A percentile compares a stretch with the other conserved stretches of the same genome.
phyloP scores from a whole-genome alignment of 106 monocot genomes.

The Chionographis japonica region DNA sequence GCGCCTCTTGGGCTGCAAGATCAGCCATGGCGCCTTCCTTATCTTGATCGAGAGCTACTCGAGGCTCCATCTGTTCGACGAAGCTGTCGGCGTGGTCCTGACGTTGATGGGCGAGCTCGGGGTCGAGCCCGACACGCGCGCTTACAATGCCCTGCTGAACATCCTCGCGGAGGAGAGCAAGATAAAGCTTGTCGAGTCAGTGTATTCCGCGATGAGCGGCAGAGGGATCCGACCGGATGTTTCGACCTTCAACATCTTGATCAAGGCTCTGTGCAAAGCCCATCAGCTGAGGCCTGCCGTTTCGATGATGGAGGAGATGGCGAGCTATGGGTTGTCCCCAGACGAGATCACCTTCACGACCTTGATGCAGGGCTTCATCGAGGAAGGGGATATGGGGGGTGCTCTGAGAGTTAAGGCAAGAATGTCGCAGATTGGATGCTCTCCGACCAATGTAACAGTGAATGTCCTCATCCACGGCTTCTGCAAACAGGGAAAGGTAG shows the following conservation, averaged over 20 bases:
- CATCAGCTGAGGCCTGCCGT: conserved; percentile 69
- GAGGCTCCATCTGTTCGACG: conserved; percentile 42
- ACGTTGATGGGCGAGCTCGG: conserved; percentile 54
- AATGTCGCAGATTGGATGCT: conserved; percentile 64
- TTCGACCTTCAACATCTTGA: conserved; percentile 85
- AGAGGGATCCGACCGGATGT: conserved; percentile 58
- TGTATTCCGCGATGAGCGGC: conserved; percentile 60
- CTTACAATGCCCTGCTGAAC: conserved; percentile 71
- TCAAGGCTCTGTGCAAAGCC: conserved; percentile 77
- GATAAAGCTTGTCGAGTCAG: conserved; percentile 70
- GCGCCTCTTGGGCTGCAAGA: conserved; percentile 35
- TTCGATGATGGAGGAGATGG: conserved; percentile 83
- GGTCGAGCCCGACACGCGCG: conserved; percentile 34
- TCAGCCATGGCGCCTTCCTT: conserved; percentile 47
- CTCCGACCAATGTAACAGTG: conserved; percentile 50
- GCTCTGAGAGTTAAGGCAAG: conserved; percentile 58
- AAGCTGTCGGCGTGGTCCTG: conserved; percentile 54
- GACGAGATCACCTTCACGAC: conserved; percentile 93
- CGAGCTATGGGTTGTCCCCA: conserved; percentile 37
- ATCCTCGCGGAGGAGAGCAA: conserved; percentile 63
- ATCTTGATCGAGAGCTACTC: conserved; percentile 49
- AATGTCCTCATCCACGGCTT: conserved; percentile 74
- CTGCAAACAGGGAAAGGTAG: conserved; percentile 60
- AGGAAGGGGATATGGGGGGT: conserved; percentile 64
- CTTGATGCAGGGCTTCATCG: conserved; percentile 78